Base-by-base conservation (phyloP, 768 basidiomycete species). In the Lentinula guzmanii region DNA sequence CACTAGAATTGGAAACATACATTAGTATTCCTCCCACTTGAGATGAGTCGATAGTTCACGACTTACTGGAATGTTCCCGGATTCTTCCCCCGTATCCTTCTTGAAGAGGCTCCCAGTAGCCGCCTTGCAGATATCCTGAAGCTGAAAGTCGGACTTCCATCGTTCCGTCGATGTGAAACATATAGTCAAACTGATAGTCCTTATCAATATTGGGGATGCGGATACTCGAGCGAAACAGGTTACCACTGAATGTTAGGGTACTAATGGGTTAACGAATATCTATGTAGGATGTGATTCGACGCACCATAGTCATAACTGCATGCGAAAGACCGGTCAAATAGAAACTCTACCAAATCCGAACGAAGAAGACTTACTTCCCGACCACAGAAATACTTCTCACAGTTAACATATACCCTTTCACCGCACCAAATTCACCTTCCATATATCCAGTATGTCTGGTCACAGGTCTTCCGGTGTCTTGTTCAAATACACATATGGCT, bases 141-240 rank as follows among this genome's bases (percentile, higher is more conserved):
- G 87, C 86, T 7, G 86, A 87, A 16, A 87, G 35, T 1, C 83
- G 77, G n/a, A 87, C 83, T 72, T 89, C 86, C 24, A 89, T 79
- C 2, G 85, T 86, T 3, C 87, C 86, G 63, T 88, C 86, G 16
- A 86, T 68, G 61, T 82, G 79, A 75, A 87, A 87, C 2, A 80
- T 81, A 68, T 87, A 87, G 65, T 87, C 86, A 67, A 86, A 87
- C 79, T 82, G 64, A 18, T 15, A 11, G 10, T 13, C 11, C 2
- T 34, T 16, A 28, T 11, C 13, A 3, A 6, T 5, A 39, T 18
- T 15, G n/a, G 3, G 18, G 18, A 8, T 16, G 31, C 4, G 4
- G n/a, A 56, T 18, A 10, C 8, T 11, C 28, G 21, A 41, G n/a
- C 58, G 5, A 35, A 3, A 50, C 58, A 9, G 28, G 28, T 28